Conservation (phyloP, 2,329 filamentous ascomycete species). For the Shiraia sp. region DNA sequence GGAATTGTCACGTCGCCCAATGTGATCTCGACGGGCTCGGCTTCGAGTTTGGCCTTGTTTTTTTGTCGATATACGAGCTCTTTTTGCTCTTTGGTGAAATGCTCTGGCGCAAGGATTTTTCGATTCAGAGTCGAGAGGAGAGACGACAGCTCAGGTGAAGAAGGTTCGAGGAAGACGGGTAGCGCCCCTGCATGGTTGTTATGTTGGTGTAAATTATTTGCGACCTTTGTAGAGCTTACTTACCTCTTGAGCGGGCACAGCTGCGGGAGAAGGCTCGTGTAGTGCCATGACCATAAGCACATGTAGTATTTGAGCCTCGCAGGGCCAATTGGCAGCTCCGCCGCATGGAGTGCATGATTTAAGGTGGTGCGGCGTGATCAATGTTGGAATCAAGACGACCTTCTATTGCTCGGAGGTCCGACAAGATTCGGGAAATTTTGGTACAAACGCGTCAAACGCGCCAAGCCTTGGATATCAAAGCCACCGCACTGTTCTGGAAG, state of each 20-base stretch:
- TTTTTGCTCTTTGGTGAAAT: slow-evolving; percentile 47
- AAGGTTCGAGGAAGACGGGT: slow-evolving; percentile 48
- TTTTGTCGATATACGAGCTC: slow-evolving; percentile 49
- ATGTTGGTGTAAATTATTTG: background rate
- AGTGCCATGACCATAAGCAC: slow-evolving; percentile 21
- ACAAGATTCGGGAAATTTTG: slow-evolving; percentile 18
- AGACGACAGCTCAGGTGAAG: slow-evolving; percentile 46
- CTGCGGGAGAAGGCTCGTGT: slow-evolving; percentile 37
- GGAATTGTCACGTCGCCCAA: slow-evolving; percentile 45
- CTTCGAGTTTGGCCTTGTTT: slow-evolving; percentile 47
- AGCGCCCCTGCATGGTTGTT: slow-evolving; percentile 35
- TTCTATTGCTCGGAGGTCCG: slow-evolving; percentile 2
- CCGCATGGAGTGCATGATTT: slow-evolving; percentile 37
- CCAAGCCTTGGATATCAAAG: slow-evolving; percentile 22
- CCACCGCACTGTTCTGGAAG: background rate
- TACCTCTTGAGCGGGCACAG: slow-evolving; percentile 28
- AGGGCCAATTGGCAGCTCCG: slow-evolving; percentile 33
- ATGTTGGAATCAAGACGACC: too few relatives aligned
- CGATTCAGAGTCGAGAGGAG: slow-evolving; percentile 48
- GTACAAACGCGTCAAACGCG: slow-evolving; percentile 30
- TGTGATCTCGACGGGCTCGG: slow-evolving; percentile 47
- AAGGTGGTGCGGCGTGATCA: background rate
- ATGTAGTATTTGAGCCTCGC: slow-evolving; percentile 10
- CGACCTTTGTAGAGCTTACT: slow-evolving; percentile 1
- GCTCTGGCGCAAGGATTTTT: slow-evolving; percentile 50